phyloP scores from a whole-genome alignment of 202 grass and related monocot species.

The Saccharum hybrid region DNA sequence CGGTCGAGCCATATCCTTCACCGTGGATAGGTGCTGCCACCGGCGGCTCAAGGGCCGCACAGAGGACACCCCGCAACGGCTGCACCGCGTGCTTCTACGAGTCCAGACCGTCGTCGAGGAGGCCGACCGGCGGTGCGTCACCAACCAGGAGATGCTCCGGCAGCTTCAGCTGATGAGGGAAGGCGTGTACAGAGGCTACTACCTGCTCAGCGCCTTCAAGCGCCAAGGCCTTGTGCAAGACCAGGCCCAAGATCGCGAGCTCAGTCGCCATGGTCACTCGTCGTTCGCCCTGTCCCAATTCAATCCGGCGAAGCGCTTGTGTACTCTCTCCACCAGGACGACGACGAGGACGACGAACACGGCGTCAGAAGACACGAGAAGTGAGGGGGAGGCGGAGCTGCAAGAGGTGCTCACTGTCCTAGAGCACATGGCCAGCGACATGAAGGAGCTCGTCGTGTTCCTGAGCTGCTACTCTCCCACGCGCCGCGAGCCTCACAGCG shows the following conservation, averaged over 20 bases:
- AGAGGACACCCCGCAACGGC: background rate
- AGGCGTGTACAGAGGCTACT: slow-evolving; percentile 42
- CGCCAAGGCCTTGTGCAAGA: background rate
- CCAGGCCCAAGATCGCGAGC: background rate
- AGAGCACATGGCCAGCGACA: slow-evolving; percentile 15
- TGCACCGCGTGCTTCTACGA: slow-evolving; percentile 20
- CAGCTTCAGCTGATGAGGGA: slow-evolving; percentile 46
- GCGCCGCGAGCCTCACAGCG: slow-evolving; percentile 14
- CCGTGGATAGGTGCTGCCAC: background rate
- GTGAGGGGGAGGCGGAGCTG: background rate
- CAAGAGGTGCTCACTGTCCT: slow-evolving; percentile 17
- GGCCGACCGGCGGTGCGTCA: slow-evolving; percentile 34
- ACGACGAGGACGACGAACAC: background rate
- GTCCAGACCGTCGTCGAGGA: slow-evolving; percentile 15
- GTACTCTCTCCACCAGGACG: background rate
- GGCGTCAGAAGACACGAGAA: background rate
- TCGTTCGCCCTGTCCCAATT: background rate
- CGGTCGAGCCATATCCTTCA: slow-evolving; percentile 13
- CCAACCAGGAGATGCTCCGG: slow-evolving; percentile 44
- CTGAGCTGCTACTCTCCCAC: background rate
- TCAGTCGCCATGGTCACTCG: background rate
- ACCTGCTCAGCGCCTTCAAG: slow-evolving; percentile 29
- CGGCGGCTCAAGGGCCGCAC: background rate
- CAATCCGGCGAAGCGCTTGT: slow-evolving; percentile 12
- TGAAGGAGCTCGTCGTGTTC: slow-evolving; percentile 28